Evolutionary conservation across 2,329 filamentous ascomycete species (phyloP), one percentile per base, ranked within the genome.

Genomic region (Colletotrichum navitas): DNA sequence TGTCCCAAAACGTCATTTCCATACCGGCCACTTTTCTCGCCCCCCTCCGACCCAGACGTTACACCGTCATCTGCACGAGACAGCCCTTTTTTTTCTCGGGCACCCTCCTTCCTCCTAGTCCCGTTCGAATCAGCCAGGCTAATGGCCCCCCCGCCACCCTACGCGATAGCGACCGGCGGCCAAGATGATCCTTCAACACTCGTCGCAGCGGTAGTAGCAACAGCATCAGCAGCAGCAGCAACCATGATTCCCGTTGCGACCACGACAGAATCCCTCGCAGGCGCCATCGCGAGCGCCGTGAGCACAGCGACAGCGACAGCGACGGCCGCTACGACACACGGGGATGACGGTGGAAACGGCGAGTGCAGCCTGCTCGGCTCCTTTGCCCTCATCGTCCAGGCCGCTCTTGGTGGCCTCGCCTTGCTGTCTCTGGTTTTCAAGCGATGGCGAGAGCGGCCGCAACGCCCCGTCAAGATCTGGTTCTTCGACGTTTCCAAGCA

Each of bases 401-500:
- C 90, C 54, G 93, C 94, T 1, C 89, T 99, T 24, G 96, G 96
- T 24, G 89, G 87, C 24, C 85, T 98, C 67, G 96, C 96, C 11
- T 84, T 98, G 63, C 85, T 95, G 66, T 93, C 94, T 1, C 88
- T 99, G 60, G 95, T 98, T 10, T 97, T 90, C 85, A 99, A 99
- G 85, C 89, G 96, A 76, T 97, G 93, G 90, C 90, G 93, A 75
- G 96, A 99, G 83, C 88, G 93, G 68, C 95, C 96, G 1, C 95
- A 98, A 80, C 89, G 96, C 66, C 95, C 95, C 1, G 79, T 98
- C 78, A 97, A 97, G 87, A 94, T 99, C 75, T 99, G 96, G 95
- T 95, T 93, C 81, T 99, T 98, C 81, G 96, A 99, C 79, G 96
- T 91, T 32, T 97, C 94, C 41, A 99, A 99, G 85, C 96, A 99